These are phyloP conservation scores for Fragaria vesca DNA, from an alignment of 306 rosid species.

Conservation along the genomic window DNA sequence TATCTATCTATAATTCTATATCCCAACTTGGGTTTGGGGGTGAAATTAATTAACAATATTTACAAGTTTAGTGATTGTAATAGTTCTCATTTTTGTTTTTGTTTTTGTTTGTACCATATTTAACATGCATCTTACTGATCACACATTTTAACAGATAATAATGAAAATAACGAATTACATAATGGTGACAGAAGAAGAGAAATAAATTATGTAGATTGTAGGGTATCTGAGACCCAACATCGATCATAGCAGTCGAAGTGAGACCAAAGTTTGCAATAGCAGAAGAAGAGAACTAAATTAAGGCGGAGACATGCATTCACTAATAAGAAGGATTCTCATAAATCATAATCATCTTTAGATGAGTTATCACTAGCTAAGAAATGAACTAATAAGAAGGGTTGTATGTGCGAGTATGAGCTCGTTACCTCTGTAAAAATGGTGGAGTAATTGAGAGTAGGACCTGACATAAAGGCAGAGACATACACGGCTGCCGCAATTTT, in stretches of 20 bases:
- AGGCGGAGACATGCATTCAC: neutral
- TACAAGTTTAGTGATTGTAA: neutral
- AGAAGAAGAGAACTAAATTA: neutral
- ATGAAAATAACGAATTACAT: neutral
- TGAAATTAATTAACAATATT: neutral
- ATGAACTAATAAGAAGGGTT: neutral
- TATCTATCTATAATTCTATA: neutral
- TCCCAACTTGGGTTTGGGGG: neutral
- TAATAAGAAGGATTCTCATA: neutral
- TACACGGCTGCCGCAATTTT: slow-evolving; percentile 34
- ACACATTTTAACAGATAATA: neutral
- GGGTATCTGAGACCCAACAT: neutral
- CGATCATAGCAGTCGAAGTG: no score
- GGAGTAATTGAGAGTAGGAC: slow-evolving; percentile 23
- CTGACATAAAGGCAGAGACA: slow-evolving; percentile 38
- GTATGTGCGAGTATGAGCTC: neutral
- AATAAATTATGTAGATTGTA: no score
- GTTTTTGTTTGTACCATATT: neutral
- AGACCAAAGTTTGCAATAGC: neutral
- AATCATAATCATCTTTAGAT: neutral
- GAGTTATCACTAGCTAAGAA: neutral
- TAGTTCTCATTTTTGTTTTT: neutral
- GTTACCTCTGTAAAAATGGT: slow-evolving; percentile 22
- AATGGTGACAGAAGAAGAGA: no score
- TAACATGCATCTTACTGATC: neutral